These are phyloP conservation scores for Aspergillus quadricinctus DNA, from an alignment of 2,329 filamentous ascomycete species.

Conservation along the genomic window DNA sequence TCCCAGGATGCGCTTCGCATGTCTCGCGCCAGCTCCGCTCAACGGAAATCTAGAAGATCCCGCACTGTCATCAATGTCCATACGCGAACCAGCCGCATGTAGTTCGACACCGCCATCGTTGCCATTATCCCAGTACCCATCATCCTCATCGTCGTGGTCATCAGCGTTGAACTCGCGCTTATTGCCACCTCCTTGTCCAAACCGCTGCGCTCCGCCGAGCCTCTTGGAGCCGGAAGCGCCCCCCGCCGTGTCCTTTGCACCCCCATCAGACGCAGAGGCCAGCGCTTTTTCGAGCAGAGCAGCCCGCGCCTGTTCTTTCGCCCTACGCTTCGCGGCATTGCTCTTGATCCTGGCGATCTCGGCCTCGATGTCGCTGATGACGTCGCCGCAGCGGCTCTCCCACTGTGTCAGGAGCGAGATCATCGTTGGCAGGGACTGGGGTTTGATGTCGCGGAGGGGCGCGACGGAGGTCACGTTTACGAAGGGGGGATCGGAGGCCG, in stretches of 20 bases:
- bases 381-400: conserved; percentile 71
- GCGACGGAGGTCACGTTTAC: conserved; percentile 77
- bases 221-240: conserved; percentile 5
- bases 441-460: conserved; percentile 79
- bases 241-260: conserved; percentile 10
- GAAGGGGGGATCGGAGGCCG: conserved; percentile 69
- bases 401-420: conserved; percentile 66
- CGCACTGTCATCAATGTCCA: conserved; percentile 38
- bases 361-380: conserved; percentile 68
- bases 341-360: conserved; percentile 66
- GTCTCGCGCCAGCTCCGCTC: conserved; percentile 19
- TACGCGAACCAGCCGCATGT: conserved; percentile 25
- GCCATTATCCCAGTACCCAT: conserved; percentile 33
- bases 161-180: conserved; percentile 39
- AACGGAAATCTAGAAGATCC: conserved; percentile 21
- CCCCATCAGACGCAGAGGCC: conserved; percentile 29
- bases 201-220: conserved; percentile 7
- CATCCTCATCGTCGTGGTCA: conserved; percentile 33
- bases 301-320: conserved; percentile 47
- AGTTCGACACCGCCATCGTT: conserved; percentile 25
- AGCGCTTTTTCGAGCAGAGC: conserved; percentile 49
- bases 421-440: conserved; percentile 66
- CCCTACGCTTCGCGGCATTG: conserved; percentile 52
- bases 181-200: conserved; percentile 24
- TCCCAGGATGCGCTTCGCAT: conserved; percentile 35